These are phyloP conservation scores for Penicillium arizonense DNA, from an alignment of 495 filamentous ascomycete species.

Conservation along the genomic window DNA sequence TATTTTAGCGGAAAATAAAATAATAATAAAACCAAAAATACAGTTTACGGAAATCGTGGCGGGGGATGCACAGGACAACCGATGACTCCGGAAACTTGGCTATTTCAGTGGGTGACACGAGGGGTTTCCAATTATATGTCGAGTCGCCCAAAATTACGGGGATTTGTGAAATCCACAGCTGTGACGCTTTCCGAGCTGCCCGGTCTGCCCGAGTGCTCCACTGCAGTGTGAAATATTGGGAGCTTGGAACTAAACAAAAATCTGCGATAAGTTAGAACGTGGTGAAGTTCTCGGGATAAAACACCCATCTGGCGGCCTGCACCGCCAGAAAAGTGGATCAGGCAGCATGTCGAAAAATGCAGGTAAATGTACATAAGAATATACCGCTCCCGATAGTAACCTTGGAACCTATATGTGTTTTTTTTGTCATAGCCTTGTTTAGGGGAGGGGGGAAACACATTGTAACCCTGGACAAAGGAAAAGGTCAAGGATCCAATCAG, in stretches of 20 bases:
- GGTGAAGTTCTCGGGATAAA: slow-evolving; percentile 16
- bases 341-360: slow-evolving; percentile 7
- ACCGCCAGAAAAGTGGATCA: slow-evolving; percentile 32
- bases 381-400: not conserved
- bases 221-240: no score
- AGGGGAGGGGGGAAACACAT: not conserved
- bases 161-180: not conserved
- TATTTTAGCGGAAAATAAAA: not conserved
- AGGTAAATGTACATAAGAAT: slow-evolving; percentile 6
- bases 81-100: slow-evolving; percentile 13
- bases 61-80: slow-evolving; percentile 27
- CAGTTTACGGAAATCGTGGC: slow-evolving; percentile 26
- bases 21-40: slow-evolving; percentile 3
- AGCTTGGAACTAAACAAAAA: not conserved
- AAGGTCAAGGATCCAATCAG: slow-evolving; percentile 3
- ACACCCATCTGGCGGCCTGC: slow-evolving; percentile 34
- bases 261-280: slow-evolving; percentile 2
- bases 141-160: no score
- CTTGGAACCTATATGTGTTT: not conserved
- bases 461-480: not conserved
- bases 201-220: not conserved
- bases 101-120: no score
- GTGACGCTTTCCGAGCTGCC: slow-evolving; percentile 16
- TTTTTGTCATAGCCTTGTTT: not conserved
- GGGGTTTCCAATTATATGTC: no score